Evolutionary conservation across 345 rosid genomes (phyloP).

Genomic region (Syzygium aromaticum): DNA sequence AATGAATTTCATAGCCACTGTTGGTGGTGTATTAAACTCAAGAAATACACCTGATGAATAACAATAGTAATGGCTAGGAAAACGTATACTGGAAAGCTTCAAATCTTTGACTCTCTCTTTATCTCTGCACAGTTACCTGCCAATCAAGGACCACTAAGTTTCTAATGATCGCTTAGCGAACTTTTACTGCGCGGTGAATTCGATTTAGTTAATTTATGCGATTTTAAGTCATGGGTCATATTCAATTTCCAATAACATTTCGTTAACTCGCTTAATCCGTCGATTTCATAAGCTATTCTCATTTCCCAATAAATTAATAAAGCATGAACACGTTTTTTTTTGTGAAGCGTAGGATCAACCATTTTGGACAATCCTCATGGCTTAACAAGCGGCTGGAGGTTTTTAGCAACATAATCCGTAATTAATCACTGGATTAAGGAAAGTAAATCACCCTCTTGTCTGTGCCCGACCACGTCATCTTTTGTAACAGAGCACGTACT

Average conservation of each 20-base stretch:
- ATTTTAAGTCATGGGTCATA: not conserved
- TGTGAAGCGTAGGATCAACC: no score
- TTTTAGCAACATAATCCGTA: not conserved
- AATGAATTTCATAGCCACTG: no score
- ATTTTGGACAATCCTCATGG: no score
- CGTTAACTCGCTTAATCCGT: not conserved
- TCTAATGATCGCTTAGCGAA: not conserved
- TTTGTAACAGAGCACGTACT: not conserved
- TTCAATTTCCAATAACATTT: not conserved
- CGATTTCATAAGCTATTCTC: not conserved
- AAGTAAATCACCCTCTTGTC: not conserved
- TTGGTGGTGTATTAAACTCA: no score
- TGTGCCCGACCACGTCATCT: not conserved
- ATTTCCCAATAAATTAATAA: no score
- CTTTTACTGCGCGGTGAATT: not conserved
- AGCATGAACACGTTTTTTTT: no score
- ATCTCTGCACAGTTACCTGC: not conserved
- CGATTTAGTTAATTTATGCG: not conserved
- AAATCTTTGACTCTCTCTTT: not conserved
- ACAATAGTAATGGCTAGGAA: not conserved
- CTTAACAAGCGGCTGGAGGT: no score
- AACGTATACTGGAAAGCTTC: not conserved
- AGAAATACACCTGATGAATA: no score
- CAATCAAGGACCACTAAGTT: not conserved
- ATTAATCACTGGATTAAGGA: not conserved